These are phyloP conservation scores for Halenospora varia DNA, from an alignment of 495 filamentous ascomycete species.

Conservation along the genomic window DNA sequence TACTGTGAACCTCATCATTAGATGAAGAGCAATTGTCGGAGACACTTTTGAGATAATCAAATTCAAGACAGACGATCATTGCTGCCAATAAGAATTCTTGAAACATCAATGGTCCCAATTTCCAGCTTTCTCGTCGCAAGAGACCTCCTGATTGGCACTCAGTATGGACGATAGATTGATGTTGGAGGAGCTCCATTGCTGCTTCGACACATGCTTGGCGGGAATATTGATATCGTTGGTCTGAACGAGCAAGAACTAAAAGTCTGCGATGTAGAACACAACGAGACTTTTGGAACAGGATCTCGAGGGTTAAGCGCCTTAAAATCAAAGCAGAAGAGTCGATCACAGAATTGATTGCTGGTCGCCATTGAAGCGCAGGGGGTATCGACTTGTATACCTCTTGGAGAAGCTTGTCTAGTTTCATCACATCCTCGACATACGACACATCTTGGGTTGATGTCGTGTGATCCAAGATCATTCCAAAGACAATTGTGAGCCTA, in stretches of 20 bases:
- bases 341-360: slow-evolving; percentile 54
- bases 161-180: slow-evolving; percentile 34
- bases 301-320: slow-evolving; percentile 61
- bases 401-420: slow-evolving; percentile 22
- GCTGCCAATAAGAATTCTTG: background rate
- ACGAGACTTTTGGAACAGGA: slow-evolving; percentile 66
- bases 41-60: too few relatives aligned
- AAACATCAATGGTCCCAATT: background rate
- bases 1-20: too few relatives aligned
- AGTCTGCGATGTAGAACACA: slow-evolving; percentile 72
- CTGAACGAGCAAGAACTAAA: slow-evolving; percentile 50
- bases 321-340: slow-evolving; percentile 61
- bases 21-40: too few relatives aligned
- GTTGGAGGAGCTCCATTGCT: slow-evolving; percentile 55
- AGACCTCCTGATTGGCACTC: slow-evolving; percentile 34
- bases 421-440: background rate
- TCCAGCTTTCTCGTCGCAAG: slow-evolving; percentile 34
- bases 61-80: background rate
- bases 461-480: background rate
- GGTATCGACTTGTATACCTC: slow-evolving; percentile 17
- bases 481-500: background rate
- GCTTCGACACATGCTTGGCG: slow-evolving; percentile 64
- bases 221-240: slow-evolving; percentile 63
- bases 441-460: background rate
- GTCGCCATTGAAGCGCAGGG: slow-evolving; percentile 17